Conservation (phyloP, 2,329 filamentous ascomycete genomes). For the Massarina eburnea region DNA sequence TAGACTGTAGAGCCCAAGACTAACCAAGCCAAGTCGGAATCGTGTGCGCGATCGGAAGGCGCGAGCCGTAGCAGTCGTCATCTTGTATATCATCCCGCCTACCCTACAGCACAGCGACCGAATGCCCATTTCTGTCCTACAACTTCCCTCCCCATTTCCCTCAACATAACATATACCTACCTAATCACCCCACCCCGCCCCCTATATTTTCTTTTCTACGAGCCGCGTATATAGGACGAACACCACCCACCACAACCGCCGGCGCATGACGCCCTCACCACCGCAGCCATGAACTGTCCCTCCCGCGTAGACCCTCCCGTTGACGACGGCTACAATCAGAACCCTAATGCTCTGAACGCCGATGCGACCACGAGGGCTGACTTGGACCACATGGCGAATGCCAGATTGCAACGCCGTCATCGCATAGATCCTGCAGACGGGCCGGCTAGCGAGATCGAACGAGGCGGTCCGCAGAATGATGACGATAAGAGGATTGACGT, state of each 20-base stretch:
- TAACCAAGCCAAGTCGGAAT: background rate
- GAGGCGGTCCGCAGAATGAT: constrained; percentile 8
- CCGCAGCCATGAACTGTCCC: constrained; percentile 62
- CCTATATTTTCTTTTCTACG: too few relatives aligned
- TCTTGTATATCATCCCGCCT: constrained; percentile 6
- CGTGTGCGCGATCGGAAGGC: background rate
- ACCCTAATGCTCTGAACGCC: constrained; percentile 57
- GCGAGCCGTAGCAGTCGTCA: background rate
- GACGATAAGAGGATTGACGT: constrained; percentile 2
- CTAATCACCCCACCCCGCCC: too few relatives aligned
- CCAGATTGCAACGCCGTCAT: constrained; percentile 52
- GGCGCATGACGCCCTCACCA: background rate
- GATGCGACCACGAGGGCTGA: constrained; percentile 65
- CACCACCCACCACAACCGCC: background rate
- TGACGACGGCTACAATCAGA: constrained; percentile 63
- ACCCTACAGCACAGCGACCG: background rate
- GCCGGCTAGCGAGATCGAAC: constrained; percentile 11
- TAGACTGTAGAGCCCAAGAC: background rate
- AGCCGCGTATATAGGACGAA: background rate
- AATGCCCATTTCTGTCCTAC: background rate
- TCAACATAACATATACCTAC: too few relatives aligned
- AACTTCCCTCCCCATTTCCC: too few relatives aligned
- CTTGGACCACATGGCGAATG: constrained; percentile 62
- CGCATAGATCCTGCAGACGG: constrained; percentile 22
- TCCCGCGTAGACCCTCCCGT: constrained; percentile 59